These are phyloP conservation scores for Nannochloropsis salina DNA, from an alignment of 108 stramenopile genomes.

Conservation along the genomic window DNA sequence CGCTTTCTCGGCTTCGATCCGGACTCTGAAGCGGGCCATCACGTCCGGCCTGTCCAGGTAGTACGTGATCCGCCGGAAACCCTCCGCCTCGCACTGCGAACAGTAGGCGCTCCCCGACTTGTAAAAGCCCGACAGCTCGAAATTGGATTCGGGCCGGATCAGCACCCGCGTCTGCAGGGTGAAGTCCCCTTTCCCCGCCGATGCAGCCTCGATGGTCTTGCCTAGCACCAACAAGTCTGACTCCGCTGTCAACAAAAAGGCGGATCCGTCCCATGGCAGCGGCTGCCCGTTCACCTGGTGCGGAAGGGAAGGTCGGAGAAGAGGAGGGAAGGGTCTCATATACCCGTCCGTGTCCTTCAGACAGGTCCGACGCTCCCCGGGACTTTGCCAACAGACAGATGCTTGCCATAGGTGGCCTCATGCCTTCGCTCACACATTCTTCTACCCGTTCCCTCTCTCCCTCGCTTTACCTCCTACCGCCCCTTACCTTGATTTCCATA, in stretches of 20 bases:
- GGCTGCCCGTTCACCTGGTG: background rate
- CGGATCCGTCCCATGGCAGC: background rate
- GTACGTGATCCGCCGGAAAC: conserved; percentile 81
- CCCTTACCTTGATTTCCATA: background rate
- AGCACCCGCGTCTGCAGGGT: background rate
- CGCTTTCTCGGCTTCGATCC: conserved; percentile 69
- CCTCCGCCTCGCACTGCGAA: conserved; percentile 78
- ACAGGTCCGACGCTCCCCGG: no score
- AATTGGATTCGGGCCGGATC: background rate
- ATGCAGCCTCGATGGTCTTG: background rate
- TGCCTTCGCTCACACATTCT: background rate
- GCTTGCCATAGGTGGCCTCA: no score
- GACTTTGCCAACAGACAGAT: no score
- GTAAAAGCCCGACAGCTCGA: conserved; percentile 78
- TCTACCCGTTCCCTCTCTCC: background rate
- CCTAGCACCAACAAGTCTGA: background rate
- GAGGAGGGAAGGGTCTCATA: background rate
- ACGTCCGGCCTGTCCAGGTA: conserved; percentile 91
- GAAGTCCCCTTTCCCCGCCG: conserved; percentile 3
- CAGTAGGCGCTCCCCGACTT: conserved; percentile 76
- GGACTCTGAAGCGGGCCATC: conserved; percentile 72
- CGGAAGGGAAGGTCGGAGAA: background rate
- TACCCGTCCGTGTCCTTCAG: no score
- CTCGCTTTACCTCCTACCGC: background rate
- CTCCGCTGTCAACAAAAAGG: background rate